phyloP scores from a whole-genome alignment of 345 rosid genomes.

The Bruguiera gymnorhiza region DNA sequence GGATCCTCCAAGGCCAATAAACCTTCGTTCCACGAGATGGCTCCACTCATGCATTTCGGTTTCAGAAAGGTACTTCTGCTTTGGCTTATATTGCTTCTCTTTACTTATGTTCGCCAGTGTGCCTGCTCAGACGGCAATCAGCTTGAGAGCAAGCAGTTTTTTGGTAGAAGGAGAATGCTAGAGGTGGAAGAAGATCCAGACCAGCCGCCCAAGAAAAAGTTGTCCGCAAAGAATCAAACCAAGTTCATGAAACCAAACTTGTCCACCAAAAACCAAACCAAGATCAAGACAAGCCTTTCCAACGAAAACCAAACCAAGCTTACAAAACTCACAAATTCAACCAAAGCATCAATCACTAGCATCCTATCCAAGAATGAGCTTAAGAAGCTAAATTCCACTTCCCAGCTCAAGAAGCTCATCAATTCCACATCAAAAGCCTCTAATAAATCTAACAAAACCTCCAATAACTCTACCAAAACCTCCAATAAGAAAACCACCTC shows the following conservation, averaged over 20 bases:
- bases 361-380: conserved; percentile 31
- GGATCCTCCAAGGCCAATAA: conserved; percentile 23
- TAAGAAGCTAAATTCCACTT: conserved; percentile 28
- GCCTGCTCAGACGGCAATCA: conserved; percentile 30
- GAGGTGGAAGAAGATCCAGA: conserved; percentile 31
- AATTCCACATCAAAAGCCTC: conserved; percentile 40
- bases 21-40: conserved; percentile 30
- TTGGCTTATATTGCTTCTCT: conserved; percentile 36
- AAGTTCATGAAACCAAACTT: conserved; percentile 28
- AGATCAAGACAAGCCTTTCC: conserved; percentile 32
- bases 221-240: conserved; percentile 49
- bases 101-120: conserved; percentile 25
- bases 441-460: conserved; percentile 35
- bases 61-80: conserved; percentile 45
- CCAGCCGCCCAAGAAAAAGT: conserved; percentile 42
- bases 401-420: conserved; percentile 33
- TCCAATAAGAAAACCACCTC: conserved; percentile 36
- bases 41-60: conserved; percentile 39
- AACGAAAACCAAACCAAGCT: conserved; percentile 54
- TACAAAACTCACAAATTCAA: conserved; percentile 40
- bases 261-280: conserved; percentile 47
- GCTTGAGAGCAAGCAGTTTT: conserved; percentile 30
- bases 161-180: conserved; percentile 39
- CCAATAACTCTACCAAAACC: conserved; percentile 33
- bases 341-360: conserved; percentile 26